Conservation (phyloP, 352 stramenopile genomes). For the Phytophthora macrochlamydospora region DNA sequence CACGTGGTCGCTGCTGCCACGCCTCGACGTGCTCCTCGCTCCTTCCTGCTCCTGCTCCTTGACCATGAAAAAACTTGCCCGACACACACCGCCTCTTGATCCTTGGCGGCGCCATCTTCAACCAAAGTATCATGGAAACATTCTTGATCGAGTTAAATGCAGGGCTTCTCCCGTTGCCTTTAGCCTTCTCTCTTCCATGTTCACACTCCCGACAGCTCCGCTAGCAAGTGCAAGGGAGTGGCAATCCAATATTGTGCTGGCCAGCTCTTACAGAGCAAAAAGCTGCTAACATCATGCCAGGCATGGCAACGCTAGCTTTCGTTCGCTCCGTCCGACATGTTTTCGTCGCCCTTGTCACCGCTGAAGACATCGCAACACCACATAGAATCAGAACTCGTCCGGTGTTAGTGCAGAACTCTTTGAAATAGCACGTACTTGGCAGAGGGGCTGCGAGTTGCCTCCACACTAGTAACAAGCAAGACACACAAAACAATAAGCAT, state of each 20-base stretch:
- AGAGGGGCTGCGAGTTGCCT: conserved; percentile 16
- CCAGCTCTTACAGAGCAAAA: neutral
- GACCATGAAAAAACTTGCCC: conserved; percentile 24
- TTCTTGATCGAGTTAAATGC: conserved; percentile 62
- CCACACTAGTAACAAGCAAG: no score
- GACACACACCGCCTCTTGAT: conserved; percentile 32
- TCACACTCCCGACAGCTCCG: conserved; percentile 10
- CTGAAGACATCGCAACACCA: conserved; percentile 5
- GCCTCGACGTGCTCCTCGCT: neutral
- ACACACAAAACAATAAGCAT: neutral
- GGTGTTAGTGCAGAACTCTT: neutral
- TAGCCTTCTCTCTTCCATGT: conserved; percentile 18
- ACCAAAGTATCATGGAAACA: conserved; percentile 47
- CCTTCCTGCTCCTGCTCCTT: conserved; percentile 13
- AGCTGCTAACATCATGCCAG: no score
- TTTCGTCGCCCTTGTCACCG: conserved; percentile 16
- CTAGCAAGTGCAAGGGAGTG: neutral
- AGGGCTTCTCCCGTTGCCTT: conserved; percentile 35
- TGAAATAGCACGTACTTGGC: conserved; percentile 17
- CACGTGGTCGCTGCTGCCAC: neutral
- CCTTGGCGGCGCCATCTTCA: conserved; percentile 31
- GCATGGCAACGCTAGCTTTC: neutral
- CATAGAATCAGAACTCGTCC: neutral
- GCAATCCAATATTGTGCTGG: neutral
- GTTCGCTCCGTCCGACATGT: conserved; percentile 26